Conservation (phyloP, 2,329 filamentous ascomycete genomes). For the Ilyonectria sp. region DNA sequence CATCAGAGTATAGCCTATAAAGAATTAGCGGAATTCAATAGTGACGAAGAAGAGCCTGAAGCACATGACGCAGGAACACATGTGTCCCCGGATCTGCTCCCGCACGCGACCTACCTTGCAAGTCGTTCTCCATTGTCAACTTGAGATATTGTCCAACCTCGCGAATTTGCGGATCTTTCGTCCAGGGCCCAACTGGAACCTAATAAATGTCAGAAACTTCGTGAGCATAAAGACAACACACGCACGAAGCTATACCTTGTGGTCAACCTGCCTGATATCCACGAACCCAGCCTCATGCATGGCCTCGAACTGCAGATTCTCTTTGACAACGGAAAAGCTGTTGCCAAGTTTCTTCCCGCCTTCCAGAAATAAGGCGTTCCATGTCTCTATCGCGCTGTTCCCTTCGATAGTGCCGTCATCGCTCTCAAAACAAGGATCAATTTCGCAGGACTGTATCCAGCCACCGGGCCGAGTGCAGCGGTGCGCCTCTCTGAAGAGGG, state of each 20-base stretch:
- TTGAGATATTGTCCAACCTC: conserved; percentile 26
- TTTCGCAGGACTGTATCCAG: conserved; percentile 30
- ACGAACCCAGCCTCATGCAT: conserved; percentile 20
- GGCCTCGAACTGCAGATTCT: neutral
- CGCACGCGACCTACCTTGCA: conserved; percentile 11
- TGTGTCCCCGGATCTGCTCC: fast-evolving
- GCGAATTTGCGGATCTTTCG: conserved; percentile 21
- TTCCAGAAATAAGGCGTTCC: conserved; percentile 12
- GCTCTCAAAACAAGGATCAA: conserved; percentile 19
- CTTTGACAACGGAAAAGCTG: conserved; percentile 5
- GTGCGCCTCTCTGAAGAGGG: conserved; percentile 24
- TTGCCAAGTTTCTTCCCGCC: conserved; percentile 13
- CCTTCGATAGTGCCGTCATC: conserved; percentile 26
- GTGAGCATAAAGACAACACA: no score
- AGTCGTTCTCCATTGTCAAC: conserved; percentile 28
- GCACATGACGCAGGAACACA: no score
- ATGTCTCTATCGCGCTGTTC: conserved; percentile 13
- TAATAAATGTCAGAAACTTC: neutral
- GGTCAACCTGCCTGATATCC: conserved; percentile 15
- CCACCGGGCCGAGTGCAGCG: conserved; percentile 19
- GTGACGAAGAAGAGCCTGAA: no score
- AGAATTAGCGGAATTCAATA: neutral
- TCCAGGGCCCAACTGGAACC: conserved; percentile 24
- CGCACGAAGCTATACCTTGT: conserved; percentile 13
- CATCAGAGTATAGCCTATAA: conserved; percentile 22